Evolutionary conservation across 2,329 filamentous ascomycete species (phyloP), one percentile per base, ranked within the genome.

Genomic region (Botrytis hyacinthi): DNA sequence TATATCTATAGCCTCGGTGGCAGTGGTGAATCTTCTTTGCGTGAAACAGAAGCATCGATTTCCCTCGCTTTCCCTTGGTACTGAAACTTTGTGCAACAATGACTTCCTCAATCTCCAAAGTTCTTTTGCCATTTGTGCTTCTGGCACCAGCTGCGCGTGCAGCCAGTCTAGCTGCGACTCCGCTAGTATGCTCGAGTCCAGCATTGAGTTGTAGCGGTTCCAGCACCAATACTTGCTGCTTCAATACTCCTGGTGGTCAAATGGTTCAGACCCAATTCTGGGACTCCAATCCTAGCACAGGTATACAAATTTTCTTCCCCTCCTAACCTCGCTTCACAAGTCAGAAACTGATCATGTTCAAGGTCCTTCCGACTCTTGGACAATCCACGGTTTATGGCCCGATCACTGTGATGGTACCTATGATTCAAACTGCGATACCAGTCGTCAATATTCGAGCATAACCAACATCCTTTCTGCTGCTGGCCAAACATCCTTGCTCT

Each of bases 221-320:
- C 12, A 85, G 88, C 29, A 81, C 85, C 69, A 85, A 94, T 78
- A 87, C 90, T 14, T 94, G 92, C 84, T 94, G 92, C 82, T 92
- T 93, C 84, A 92, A 92, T 79, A 85, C 88, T 35, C 92, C 92
- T 0, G 89, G 91, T 6, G 92, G 92, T 12, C 88, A 92, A 75
- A 83, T 94, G 62, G 85, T 94, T 7, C 88, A 89, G 81, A 94
- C 92, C 3, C 92, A 94, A 78, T 94, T 94, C 83, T 94, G 92
- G 92, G 92, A 94, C 79, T 87, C 89, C 0, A 80, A 87, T 73
- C 91, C 91, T 1, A 83, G 86, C 1, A 87, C 89, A 6, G 73
- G 73, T 73, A 72, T 51, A 29, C 22, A 61, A n/a, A 54, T 54
- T 7, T 69, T 16, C 29, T 61, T 48, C 32, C 8, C 60, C 29